Percentiles rank a stretch among this genome's conserved stretches.
These are phyloP conservation scores for Marsdenia floribunda DNA, from an alignment of 257 asterid genomes.

Conservation along the genomic window DNA sequence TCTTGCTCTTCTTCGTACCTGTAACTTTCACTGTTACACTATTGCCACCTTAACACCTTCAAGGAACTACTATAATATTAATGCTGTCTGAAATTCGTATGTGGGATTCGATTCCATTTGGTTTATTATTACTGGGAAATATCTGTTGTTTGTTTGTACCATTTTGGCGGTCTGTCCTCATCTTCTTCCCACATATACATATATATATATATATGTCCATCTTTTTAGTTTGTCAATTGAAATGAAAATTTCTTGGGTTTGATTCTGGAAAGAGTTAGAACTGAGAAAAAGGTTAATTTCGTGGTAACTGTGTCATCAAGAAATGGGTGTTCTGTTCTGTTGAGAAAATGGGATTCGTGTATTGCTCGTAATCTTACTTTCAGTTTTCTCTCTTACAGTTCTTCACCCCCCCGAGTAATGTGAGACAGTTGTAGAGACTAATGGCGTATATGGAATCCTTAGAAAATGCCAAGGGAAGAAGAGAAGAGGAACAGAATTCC, in stretches of 20 bases:
- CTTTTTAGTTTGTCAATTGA: too few relatives aligned
- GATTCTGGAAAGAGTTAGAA: conserved; percentile 52
- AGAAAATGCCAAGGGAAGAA: neutral
- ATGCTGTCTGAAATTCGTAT: neutral
- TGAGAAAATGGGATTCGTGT: neutral
- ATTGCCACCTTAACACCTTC: neutral
- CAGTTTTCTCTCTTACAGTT: neutral
- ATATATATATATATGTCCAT: too few relatives aligned
- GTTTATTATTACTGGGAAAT: too few relatives aligned
- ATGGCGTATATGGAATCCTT: neutral
- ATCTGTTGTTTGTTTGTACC: neutral
- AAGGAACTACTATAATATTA: neutral
- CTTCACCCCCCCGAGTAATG: too few relatives aligned
- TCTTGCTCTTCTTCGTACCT: too few relatives aligned
- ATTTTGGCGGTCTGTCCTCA: neutral
- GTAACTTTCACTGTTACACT: neutral
- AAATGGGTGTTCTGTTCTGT: conserved; percentile 26
- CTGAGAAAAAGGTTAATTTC: neutral
- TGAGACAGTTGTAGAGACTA: neutral
- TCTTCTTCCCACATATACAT: neutral
- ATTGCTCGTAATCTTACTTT: neutral
- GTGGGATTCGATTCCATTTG: neutral
- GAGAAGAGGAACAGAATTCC: neutral
- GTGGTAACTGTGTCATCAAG: conserved; percentile 7
- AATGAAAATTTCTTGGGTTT: conserved; percentile 30